Evolutionary conservation across 345 rosid species (phyloP).

Genomic region (Geranium brycei): DNA sequence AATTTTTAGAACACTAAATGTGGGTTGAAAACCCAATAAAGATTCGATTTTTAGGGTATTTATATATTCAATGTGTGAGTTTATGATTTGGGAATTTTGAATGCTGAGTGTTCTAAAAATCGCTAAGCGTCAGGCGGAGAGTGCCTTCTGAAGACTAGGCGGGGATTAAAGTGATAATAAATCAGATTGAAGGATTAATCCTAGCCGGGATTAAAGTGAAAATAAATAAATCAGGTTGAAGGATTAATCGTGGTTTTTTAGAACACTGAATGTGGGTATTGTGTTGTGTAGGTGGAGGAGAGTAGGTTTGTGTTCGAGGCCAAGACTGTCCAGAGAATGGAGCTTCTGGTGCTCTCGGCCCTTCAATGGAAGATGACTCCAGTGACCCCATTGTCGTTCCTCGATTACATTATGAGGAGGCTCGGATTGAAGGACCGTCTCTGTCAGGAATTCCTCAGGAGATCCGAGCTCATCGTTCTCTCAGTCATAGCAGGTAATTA

Average conservation of each 20-base stretch:
- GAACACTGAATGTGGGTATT: slow-evolving; percentile 2
- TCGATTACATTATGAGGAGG: slow-evolving; percentile 49
- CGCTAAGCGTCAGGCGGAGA: too few relatives aligned
- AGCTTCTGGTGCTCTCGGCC: slow-evolving; percentile 52
- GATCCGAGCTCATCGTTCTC: slow-evolving; percentile 34
- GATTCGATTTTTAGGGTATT: too few relatives aligned
- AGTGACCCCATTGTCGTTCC: slow-evolving; percentile 48
- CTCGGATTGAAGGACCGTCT: slow-evolving; percentile 40
- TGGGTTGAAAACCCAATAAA: too few relatives aligned
- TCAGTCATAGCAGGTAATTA: slow-evolving; percentile 35
- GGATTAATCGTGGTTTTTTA: too few relatives aligned
- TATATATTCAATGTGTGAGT: not conserved
- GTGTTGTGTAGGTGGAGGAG: slow-evolving; percentile 40
- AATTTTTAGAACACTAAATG: too few relatives aligned
- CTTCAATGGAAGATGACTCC: slow-evolving; percentile 76
- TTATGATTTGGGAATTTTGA: too few relatives aligned
- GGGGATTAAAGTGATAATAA: too few relatives aligned
- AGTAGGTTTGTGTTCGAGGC: slow-evolving; percentile 39
- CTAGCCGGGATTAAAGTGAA: too few relatives aligned
- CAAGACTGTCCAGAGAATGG: slow-evolving; percentile 32
- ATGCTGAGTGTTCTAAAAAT: too few relatives aligned
- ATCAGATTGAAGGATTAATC: too few relatives aligned
- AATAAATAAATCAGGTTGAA: too few relatives aligned
- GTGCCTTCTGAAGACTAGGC: too few relatives aligned
- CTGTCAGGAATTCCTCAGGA: slow-evolving; percentile 40